Base-by-base conservation (phyloP, 495 filamentous ascomycete species). In the Clavariopsis aquatica region DNA sequence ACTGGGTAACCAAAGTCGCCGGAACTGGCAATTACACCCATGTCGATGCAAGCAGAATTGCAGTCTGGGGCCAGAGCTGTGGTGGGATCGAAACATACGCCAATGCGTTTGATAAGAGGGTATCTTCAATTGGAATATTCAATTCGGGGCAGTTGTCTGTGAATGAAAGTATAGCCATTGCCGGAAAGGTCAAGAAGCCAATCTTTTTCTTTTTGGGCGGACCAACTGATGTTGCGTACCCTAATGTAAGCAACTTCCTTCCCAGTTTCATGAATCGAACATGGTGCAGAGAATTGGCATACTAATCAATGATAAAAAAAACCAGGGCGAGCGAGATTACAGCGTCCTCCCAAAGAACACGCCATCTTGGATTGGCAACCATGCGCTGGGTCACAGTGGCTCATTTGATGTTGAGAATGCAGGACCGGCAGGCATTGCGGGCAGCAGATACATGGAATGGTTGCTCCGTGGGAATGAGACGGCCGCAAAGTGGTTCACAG, bases 131-230 rank as follows among this genome's bases (percentile, higher is more conserved):
- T 49, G 45, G 45, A 19, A 49, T 49, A 5, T 49, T 49, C 15
- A 49, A 49, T 17, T 49, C 45, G n/a, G 45, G 45, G 19, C 45
- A 49, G 22, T 24, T 49, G 7, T 5, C 45, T 19, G 45, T 24
- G 4, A 49, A 49, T 49, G 45, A 49, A 17, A 49, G 45, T 24
- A 5, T 49, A 7, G 45, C 45, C 19, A 49, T 49, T 49, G 45
- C 45, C 4, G 22, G 45, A 7, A 49, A 49, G 22, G 22, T 49
- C 45, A 49, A 49, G 6, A 49, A 49, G 15, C 45, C 45, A 17
- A 49, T 49, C 15, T 49, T 49, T 17, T 49, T 19, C 22, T 49
- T 49, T 49, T 19, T 49, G 45, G 45, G 45, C 17, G 45, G 45
- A 19, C 45, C 45, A 17, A 49, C 45, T 4, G 45, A 49, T 24